Evolutionary conservation across 768 basidiomycete genomes (phyloP), one percentile per base, ranked within the genome.

Genomic region (Panus rudis): DNA sequence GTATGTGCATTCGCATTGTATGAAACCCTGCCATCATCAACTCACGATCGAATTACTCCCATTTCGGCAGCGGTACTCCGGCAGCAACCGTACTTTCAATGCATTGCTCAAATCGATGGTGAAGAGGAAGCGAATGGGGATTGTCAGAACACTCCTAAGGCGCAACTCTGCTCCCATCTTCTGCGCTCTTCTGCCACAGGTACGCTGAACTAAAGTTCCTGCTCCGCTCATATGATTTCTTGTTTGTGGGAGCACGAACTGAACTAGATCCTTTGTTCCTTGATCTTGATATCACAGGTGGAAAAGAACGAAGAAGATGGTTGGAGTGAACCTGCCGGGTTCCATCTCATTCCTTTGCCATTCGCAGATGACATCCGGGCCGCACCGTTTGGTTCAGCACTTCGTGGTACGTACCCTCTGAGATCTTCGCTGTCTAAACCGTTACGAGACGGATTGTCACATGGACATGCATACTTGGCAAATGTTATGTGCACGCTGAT

Each of bases 291-390:
- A 30, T 42, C 6, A 25, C 13, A 92, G 81, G 81, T 74, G 45
- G 91, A 96, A 59, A 75, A 73, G 37, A 51, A 65, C 25, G 80
- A 84, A 53, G 78, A 81, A 24, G 74, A 72, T 8, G 89, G 87
- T 6, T 85, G 79, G 70, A 79, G 76, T 40, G 81, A 86, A 31
- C 90, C 96, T 25, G 79, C 88, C 2, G 96, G 96, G 4, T 86
- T 98, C 55, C 92, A 98, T 61, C 69, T 98, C 39, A 84, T 97
- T 45, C 84, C 85, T 13, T 61, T 97, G n/a, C 93, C 94, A 1
- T 99, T 87, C 59, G 85, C 88, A 4, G 96, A 99, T 57, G 96
- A 99, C 54, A 84, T 98, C 38, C 79, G 96, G 37, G 70, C 72
- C 16, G 85, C 86, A 5, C 81, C 85, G 2, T 63, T 92, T 10